Percentiles rank a stretch among this genome's conserved stretches.
These are phyloP conservation scores for Cyclotella distinguenda DNA, from an alignment of 108 stramenopile genomes.

Conservation along the genomic window DNA sequence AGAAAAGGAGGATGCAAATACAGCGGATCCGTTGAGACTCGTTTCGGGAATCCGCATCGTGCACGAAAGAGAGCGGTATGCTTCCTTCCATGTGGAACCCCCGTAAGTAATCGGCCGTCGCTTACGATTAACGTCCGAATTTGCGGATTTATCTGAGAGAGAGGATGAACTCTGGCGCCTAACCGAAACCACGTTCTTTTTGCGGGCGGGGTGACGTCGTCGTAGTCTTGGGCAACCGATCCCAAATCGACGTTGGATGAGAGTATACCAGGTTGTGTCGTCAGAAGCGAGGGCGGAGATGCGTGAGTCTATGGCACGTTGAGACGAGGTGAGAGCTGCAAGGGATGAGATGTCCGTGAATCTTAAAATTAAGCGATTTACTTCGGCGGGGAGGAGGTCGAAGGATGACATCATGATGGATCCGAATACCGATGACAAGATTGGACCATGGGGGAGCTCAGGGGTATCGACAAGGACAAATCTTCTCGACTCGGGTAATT, in stretches of 20 bases:
- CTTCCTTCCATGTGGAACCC: slow-evolving; percentile 32
- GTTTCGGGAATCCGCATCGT: slow-evolving; percentile 24
- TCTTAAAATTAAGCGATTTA: slow-evolving; percentile 19
- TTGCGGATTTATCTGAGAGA: neutral
- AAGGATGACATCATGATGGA: slow-evolving; percentile 13
- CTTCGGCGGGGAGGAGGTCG: slow-evolving; percentile 33
- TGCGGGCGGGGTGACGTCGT: neutral
- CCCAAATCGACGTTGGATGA: slow-evolving; percentile 39
- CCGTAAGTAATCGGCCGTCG: slow-evolving; percentile 29
- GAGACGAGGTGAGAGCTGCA: slow-evolving; percentile 3
- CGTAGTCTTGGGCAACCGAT: slow-evolving; percentile 27
- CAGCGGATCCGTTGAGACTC: slow-evolving; percentile 16
- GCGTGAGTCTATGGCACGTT: slow-evolving; percentile 5
- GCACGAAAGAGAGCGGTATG: slow-evolving; percentile 14
- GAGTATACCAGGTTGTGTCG: slow-evolving; percentile 32
- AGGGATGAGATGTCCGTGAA: slow-evolving; percentile 43
- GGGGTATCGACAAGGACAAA: too few species aligned
- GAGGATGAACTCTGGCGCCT: slow-evolving; percentile 4
- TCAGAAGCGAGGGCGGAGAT: slow-evolving; percentile 28
- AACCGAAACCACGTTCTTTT: slow-evolving; percentile 1
- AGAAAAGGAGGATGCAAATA: slow-evolving; percentile 31
- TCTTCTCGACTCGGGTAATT: too few species aligned
- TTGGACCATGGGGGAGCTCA: neutral
- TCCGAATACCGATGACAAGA: neutral
- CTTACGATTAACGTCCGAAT: slow-evolving; percentile 4